Evolutionary conservation across 2,329 filamentous ascomycete species (phyloP).

Genomic region (Chaetomiaceae sp.): DNA sequence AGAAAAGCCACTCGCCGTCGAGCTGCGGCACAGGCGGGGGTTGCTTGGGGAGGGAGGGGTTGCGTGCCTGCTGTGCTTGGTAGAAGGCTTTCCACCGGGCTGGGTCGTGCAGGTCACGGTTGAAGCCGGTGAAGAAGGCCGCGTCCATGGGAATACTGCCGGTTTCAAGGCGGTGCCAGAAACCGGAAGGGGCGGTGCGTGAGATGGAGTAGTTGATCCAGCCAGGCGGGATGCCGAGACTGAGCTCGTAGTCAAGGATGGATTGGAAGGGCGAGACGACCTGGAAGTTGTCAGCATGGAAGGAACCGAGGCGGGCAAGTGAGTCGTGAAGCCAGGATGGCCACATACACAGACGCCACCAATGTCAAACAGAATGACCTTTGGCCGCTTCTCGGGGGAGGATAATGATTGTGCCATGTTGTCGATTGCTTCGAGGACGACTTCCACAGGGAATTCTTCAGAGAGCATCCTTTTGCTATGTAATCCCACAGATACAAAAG

Average conservation of each 20-base stretch:
- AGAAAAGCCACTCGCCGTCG: conserved; percentile 76
- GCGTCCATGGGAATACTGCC: conserved; percentile 74
- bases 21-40: conserved; percentile 65
- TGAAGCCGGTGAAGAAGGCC: conserved; percentile 72
- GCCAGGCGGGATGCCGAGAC: conserved; percentile 71
- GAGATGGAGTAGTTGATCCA: conserved; percentile 93
- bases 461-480: conserved; percentile 18
- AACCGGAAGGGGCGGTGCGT: conserved; percentile 68
- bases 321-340: no score
- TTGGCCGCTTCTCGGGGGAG: conserved; percentile 46
- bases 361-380: conserved; percentile 87
- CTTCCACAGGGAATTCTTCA: conserved; percentile 28
- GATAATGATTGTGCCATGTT: conserved; percentile 37
- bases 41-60: conserved; percentile 36
- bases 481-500: neutral
- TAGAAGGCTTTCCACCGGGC: conserved; percentile 67
- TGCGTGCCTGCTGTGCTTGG: conserved; percentile 39
- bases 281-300: conserved; percentile 45
- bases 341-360: conserved; percentile 86
- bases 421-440: conserved; percentile 32
- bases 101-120: conserved; percentile 63
- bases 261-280: conserved; percentile 88
- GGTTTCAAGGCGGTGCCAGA: conserved; percentile 84
- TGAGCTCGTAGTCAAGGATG: conserved; percentile 84
- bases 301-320: no score